These are phyloP conservation scores for Acanthamoeba culbertsoni DNA, from an alignment of 208 protist genomes.

Conservation along the genomic window DNA sequence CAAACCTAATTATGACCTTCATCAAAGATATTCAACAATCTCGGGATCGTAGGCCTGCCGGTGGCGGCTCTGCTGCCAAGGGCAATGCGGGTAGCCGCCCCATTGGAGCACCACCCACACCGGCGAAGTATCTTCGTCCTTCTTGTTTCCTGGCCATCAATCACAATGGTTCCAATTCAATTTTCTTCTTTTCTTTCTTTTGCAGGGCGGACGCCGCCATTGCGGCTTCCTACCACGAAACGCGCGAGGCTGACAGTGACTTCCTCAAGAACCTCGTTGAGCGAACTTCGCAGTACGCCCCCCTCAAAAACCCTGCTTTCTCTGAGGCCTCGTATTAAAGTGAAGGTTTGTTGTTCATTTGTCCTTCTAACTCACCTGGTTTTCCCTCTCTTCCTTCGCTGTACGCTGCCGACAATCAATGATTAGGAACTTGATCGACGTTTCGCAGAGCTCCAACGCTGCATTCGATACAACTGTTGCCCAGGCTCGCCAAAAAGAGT, in stretches of 20 bases:
- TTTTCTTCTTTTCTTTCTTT: neutral
- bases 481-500: neutral
- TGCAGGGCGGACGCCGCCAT: neutral
- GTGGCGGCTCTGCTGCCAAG: neutral
- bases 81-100: neutral
- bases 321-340: too few relatives aligned
- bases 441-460: neutral
- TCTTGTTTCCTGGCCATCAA: too few relatives aligned
- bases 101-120: neutral
- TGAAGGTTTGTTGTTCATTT: too few relatives aligned
- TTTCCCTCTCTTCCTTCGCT: neutral
- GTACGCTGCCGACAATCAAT: neutral
- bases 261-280: slow-evolving; percentile 37
- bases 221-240: slow-evolving; percentile 1
- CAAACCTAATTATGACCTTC: too few relatives aligned
- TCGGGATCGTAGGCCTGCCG: neutral
- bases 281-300: neutral
- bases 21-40: slow-evolving; percentile 16
- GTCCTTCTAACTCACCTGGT: neutral
- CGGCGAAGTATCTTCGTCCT: neutral
- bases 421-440: neutral
- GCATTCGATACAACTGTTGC: neutral
- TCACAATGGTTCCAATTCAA: neutral
- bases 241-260: slow-evolving; percentile 7
- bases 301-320: too few relatives aligned